Base-by-base conservation (phyloP, 345 rosid genomes). In the Gossypium sturtianum region DNA sequence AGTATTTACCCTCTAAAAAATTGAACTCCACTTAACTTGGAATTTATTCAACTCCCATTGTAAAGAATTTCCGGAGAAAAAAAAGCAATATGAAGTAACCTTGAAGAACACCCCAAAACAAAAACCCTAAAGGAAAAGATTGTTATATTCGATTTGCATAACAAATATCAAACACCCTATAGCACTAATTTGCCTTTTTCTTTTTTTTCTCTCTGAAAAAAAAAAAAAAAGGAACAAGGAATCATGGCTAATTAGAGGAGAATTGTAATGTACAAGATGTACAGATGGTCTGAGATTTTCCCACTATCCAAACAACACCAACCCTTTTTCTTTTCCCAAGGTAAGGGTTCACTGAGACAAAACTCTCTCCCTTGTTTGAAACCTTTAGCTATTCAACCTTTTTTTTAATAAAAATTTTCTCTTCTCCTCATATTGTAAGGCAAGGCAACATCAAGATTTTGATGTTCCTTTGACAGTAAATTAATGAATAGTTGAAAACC, bases 211-310 rank as follows among this genome's bases (percentile, higher is more conserved):
- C 75, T 75, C 64, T 73, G 6, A 4, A 34, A 34, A 43, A 6
- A 17, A 70, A 23, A 17, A 51, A 51, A 2, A 52, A 52, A 17
- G 3, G 29, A 34, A 23, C 34, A 52, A 72, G 66, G 79, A 75
- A 73, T 83, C 81, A 77, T 74, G 51, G 80, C 85, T 89, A 78
- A 86, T 77, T 75, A 75, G 83, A 84, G 82, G 77, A 81, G 87
- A 84, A 44, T 78, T 74, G 76, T 77, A 80, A 78, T 81, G 80
- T 86, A 88, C 89, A 85, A 66, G 66, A 78, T 81, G 80, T 78
- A 81, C 82, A 84, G 10, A 80, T 12, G 23, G 60, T n/a, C 4
- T 59, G 70, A 77, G 87, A 82, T 41, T 75, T 81, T 81, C 80
- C 77, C 66, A 44, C 49, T 17, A 43, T 47, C 54, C 61, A 53